These are phyloP conservation scores for Colletotrichum limetticola DNA, from an alignment of 2,329 filamentous ascomycete species.

Conservation along the genomic window DNA sequence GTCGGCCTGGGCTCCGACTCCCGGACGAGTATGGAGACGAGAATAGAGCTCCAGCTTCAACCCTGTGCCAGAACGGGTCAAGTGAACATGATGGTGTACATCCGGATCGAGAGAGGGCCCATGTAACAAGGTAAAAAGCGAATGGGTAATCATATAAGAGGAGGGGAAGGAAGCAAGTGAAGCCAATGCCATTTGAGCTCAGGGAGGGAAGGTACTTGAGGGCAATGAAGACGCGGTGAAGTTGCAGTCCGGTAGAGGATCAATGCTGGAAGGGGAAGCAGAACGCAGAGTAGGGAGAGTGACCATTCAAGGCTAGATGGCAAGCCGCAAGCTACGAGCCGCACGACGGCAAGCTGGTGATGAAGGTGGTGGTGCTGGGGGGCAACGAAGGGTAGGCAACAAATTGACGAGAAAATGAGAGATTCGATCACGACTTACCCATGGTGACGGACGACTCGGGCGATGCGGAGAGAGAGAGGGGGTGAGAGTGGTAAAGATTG, in stretches of 20 bases:
- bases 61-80: background rate
- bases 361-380: background rate
- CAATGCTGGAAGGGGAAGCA: background rate
- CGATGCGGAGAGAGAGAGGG: background rate
- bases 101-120: background rate
- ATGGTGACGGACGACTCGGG: slow-evolving; percentile 2
- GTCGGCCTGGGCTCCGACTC: background rate
- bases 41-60: background rate
- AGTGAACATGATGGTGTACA: background rate
- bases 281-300: background rate
- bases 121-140: background rate
- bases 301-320: background rate
- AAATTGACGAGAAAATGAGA: background rate
- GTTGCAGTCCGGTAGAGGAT: background rate
- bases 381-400: background rate
- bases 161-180: background rate
- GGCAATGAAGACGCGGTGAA: background rate
- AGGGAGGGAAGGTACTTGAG: background rate
- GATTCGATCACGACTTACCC: background rate
- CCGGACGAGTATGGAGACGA: background rate
- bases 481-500: background rate
- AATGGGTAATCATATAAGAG: background rate
- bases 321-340: background rate
- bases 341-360: background rate
- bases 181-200: background rate